A percentile compares a stretch with the other conserved stretches of the same genome.
Evolutionary conservation across 2,329 filamentous ascomycete species (phyloP).

Genomic region (Beauveria bassiana): DNA sequence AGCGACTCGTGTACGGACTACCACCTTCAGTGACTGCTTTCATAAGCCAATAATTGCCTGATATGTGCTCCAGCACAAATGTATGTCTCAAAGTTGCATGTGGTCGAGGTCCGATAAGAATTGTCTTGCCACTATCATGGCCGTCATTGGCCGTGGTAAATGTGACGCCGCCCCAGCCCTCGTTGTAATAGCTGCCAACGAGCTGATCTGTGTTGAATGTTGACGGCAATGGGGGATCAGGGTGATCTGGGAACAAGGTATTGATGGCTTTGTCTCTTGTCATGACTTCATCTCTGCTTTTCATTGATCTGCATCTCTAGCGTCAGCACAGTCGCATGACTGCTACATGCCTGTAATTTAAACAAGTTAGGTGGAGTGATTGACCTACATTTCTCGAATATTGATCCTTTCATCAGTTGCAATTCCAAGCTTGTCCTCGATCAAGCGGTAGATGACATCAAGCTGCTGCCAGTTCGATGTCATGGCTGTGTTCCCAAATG

Average conservation of each 20-base stretch:
- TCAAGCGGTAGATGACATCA: no score
- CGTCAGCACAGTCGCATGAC: not conserved
- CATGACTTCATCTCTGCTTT: not conserved
- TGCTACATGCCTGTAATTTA: no score
- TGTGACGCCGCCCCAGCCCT: not conserved
- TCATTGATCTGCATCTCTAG: not conserved
- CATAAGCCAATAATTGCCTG: not conserved
- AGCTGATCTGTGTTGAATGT: not conserved
- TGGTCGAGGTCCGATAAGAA: not conserved
- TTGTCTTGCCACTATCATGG: not conserved
- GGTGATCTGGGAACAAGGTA: not conserved
- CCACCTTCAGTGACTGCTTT: not conserved
- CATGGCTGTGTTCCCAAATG: no score
- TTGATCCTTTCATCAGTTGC: not conserved
- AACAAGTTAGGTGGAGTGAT: no score
- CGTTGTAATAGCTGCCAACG: not conserved
- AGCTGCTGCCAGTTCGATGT: no score
- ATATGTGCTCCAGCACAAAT: not conserved
- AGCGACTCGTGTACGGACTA: not conserved
- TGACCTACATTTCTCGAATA: not conserved
- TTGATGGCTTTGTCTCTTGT: not conserved
- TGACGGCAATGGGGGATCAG: not conserved
- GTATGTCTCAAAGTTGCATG: not conserved
- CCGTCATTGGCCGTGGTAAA: not conserved
- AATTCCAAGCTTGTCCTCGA: no score